Percentiles rank a stretch among this genome's conserved stretches.
Conservation (phyloP, 2,329 filamentous ascomycete genomes). For the Penicillium frequentans region DNA sequence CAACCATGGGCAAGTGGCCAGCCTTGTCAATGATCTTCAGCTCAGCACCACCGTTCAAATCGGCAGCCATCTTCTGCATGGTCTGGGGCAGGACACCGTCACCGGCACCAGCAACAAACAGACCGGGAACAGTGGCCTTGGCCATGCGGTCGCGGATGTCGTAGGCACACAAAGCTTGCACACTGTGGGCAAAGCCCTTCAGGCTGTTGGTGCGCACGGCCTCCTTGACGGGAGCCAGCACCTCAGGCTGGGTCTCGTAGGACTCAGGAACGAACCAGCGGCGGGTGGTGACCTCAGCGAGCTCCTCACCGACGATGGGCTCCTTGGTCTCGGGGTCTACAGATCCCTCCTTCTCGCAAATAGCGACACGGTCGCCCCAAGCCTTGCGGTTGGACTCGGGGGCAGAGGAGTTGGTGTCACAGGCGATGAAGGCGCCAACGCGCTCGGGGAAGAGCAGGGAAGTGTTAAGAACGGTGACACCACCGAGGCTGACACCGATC, state of each 20-base stretch:
- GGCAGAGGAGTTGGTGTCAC: slow-evolving; percentile 74
- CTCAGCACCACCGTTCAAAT: slow-evolving; percentile 58
- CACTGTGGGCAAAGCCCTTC: slow-evolving; percentile 75
- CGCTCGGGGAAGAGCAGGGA: slow-evolving; percentile 65
- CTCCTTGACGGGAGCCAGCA: slow-evolving; percentile 60
- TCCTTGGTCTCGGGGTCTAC: slow-evolving; percentile 41
- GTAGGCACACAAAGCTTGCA: slow-evolving; percentile 61
- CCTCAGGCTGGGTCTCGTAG: slow-evolving; percentile 57
- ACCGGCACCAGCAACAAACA: slow-evolving; percentile 70
- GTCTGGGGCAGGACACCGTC: slow-evolving; percentile 76
- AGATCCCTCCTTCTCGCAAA: slow-evolving; percentile 60
- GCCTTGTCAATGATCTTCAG: slow-evolving; percentile 67
- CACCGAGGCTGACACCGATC: slow-evolving; percentile 78
- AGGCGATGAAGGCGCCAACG: slow-evolving; percentile 65
- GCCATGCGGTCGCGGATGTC: slow-evolving; percentile 50
- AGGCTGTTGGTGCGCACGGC: slow-evolving; percentile 71
- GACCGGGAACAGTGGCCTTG: slow-evolving; percentile 41
- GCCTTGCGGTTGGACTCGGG: slow-evolving; percentile 73
- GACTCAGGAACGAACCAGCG: slow-evolving; percentile 69
- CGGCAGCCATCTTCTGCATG: slow-evolving; percentile 71
- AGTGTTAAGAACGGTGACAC: slow-evolving; percentile 73
- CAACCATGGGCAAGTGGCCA: slow-evolving; percentile 83
- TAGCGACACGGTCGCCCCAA: slow-evolving; percentile 73
- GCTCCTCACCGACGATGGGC: slow-evolving; percentile 58
- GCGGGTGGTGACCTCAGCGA: slow-evolving; percentile 70